Evolutionary conservation across 345 rosid genomes (phyloP).

Genomic region (Hirschfeldia incana): DNA sequence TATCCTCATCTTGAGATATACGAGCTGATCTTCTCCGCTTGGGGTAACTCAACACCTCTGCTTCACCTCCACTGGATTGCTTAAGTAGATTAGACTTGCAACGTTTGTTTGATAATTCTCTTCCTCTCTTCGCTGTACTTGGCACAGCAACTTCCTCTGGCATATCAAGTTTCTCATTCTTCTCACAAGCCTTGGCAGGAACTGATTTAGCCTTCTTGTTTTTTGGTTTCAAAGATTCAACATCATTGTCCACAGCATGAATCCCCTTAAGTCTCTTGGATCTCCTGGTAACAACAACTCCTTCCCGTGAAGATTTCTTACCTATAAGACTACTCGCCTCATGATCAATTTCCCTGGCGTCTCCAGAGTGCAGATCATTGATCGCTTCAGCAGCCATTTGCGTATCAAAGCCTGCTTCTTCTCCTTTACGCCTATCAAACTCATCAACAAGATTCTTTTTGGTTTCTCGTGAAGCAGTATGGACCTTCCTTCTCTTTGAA

Average conservation of each 20-base stretch:
- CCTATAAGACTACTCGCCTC: too few relatives aligned
- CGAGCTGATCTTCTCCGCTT: slow-evolving; percentile 59
- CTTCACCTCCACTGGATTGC: slow-evolving; percentile 22
- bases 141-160: slow-evolving; percentile 28
- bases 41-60: slow-evolving; percentile 41
- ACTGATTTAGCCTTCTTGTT: slow-evolving; percentile 44
- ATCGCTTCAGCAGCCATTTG: slow-evolving; percentile 95
- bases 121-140: slow-evolving; percentile 27
- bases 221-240: slow-evolving; percentile 33
- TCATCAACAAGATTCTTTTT: too few relatives aligned
- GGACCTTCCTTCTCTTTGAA: too few relatives aligned
- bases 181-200: slow-evolving; percentile 35
- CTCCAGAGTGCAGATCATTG: slow-evolving; percentile 64
- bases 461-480: too few relatives aligned
- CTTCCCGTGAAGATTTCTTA: too few relatives aligned
- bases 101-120: slow-evolving; percentile 15
- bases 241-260: slow-evolving; percentile 38
- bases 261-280: slow-evolving; percentile 43
- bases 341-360: slow-evolving; percentile 34
- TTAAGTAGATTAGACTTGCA: slow-evolving; percentile 10
- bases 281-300: neutral
- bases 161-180: slow-evolving; percentile 30
- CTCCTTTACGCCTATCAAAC: slow-evolving; percentile 42
- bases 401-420: slow-evolving; percentile 66
- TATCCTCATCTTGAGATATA: slow-evolving; percentile 36